Evolutionary conservation across 768 basidiomycete species (phyloP).

Genomic region (Sporobolomyces pararoseus): DNA sequence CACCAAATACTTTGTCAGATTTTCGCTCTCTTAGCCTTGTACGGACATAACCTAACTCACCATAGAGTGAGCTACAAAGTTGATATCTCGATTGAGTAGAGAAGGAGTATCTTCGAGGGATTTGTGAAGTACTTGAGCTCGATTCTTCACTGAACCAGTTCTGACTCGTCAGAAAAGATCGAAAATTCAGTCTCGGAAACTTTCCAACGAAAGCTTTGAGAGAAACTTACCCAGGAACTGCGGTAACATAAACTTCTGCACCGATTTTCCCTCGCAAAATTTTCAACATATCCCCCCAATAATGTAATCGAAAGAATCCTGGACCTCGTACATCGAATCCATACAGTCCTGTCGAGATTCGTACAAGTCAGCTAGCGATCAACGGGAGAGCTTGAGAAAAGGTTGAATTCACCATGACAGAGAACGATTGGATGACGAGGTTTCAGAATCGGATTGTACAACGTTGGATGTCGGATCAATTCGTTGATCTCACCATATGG

Average conservation of each 20-base stretch:
- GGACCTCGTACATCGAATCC: slow-evolving; percentile 70
- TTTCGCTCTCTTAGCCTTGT: neutral
- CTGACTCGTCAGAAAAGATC: slow-evolving; percentile 54
- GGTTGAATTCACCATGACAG: slow-evolving; percentile 71
- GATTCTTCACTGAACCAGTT: slow-evolving; percentile 80
- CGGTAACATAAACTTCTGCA: slow-evolving; percentile 91
- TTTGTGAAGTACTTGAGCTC: slow-evolving; percentile 70
- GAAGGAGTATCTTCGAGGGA: slow-evolving; percentile 63
- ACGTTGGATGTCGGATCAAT: slow-evolving; percentile 68
- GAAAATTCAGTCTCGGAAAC: no score
- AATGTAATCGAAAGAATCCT: slow-evolving; percentile 59
- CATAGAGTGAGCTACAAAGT: slow-evolving; percentile 96
- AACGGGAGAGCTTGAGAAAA: neutral
- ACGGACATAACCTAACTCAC: slow-evolving; percentile 44
- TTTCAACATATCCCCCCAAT: slow-evolving; percentile 84
- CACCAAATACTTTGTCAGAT: neutral
- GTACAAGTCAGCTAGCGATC: neutral
- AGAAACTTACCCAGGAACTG: slow-evolving; percentile 80
- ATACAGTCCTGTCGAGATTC: slow-evolving; percentile 62
- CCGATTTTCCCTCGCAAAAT: slow-evolving; percentile 75
- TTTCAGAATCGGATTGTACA: slow-evolving; percentile 70
- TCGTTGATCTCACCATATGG: slow-evolving; percentile 39
- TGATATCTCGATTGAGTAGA: slow-evolving; percentile 66
- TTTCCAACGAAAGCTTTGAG: no score
- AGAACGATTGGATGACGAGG: slow-evolving; percentile 88